Evolutionary conservation across 495 filamentous ascomycete genomes (phyloP).

Genomic region (Hypoxylon subgilvum): DNA sequence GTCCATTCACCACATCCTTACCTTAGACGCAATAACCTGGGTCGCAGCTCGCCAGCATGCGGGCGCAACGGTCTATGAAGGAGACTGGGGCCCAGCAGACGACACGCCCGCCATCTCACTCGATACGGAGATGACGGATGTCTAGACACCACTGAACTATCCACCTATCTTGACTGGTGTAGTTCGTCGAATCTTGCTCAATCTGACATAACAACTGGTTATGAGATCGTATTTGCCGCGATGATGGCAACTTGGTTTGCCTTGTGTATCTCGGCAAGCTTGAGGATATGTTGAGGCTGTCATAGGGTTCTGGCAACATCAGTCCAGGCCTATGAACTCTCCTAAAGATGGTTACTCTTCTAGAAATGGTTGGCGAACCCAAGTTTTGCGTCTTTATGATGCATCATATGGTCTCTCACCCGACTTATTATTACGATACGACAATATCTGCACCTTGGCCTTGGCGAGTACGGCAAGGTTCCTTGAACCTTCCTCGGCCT

Average conservation of each 20-base stretch:
- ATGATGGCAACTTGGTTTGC: slow-evolving; percentile 31
- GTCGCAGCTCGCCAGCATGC: slow-evolving; percentile 74
- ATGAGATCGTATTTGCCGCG: slow-evolving; percentile 38
- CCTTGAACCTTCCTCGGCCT: slow-evolving; percentile 17
- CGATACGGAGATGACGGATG: slow-evolving; percentile 58
- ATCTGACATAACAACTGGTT: slow-evolving; percentile 48
- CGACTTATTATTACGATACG: slow-evolving; percentile 3
- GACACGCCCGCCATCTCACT: slow-evolving; percentile 34
- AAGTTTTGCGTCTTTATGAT: slow-evolving; percentile 24
- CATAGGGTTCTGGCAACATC: slow-evolving; percentile 12
- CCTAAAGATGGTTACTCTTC: too few species aligned
- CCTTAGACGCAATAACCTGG: slow-evolving; percentile 74
- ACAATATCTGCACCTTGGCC: slow-evolving; percentile 12
- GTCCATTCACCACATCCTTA: slow-evolving; percentile 71
- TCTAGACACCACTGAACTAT: slow-evolving; percentile 39
- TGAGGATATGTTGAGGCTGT: slow-evolving; percentile 33
- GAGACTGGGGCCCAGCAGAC: slow-evolving; percentile 81
- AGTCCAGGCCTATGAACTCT: slow-evolving; percentile 6
- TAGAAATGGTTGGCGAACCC: slow-evolving; percentile 14
- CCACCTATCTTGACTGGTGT: slow-evolving; percentile 18
- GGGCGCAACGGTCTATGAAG: slow-evolving; percentile 90
- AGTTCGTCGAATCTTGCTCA: slow-evolving; percentile 34
- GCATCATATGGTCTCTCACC: slow-evolving; percentile 16
- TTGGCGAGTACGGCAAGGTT: slow-evolving; percentile 12
- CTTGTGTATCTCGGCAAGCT: slow-evolving; percentile 33